Evolutionary conservation across 768 basidiomycete genomes (phyloP), one percentile per base, ranked within the genome.

Genomic region (Suillus hirtellus): DNA sequence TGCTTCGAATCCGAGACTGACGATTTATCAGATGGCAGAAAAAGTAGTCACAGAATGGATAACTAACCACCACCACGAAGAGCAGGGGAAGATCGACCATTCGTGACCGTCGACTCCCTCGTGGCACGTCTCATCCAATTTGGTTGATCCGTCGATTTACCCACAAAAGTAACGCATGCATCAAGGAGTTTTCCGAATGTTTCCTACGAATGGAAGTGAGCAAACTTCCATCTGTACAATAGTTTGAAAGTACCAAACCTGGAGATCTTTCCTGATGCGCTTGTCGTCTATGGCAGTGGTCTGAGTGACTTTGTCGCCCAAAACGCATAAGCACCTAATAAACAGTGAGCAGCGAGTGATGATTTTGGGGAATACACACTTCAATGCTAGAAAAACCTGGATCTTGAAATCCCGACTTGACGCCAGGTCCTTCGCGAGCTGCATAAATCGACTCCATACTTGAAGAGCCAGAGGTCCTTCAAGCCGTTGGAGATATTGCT

Each of bases 401-500:
- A 82, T 66, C 66, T 89, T 90, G 75, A 89, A 90, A 37, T 89
- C 88, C 35, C 87, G 83, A 58, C 79, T 84, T 44, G 79, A 81
- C n/a, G 85, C 75, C 24, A 96, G 73, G 27, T 98, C 96, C 70
- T 90, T 93, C 8, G 88, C 85, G 49, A 98, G 79, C 56, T 88
- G 85, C 65, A 93, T 78, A 69, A 89, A 89, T 21, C 92, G 84
- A 49, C 78, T 75, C 96, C 96, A 99, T 21, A 98, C 91, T 77
- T 99, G 97, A 12, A 95, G 81, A 3, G 93, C 96, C 42, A 97
- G 78, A 0, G 97, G 93, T 0, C 94, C 93, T 74, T 99, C 97
- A 47, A 99, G 75, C 11, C 89, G 85, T 19, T 77, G 78, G 35
- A 98, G 73, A 71, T 99, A 99, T 61, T 87, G 86, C 71, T 98